Conservation (phyloP, 768 basidiomycete species). For the Ramaria sp. region DNA sequence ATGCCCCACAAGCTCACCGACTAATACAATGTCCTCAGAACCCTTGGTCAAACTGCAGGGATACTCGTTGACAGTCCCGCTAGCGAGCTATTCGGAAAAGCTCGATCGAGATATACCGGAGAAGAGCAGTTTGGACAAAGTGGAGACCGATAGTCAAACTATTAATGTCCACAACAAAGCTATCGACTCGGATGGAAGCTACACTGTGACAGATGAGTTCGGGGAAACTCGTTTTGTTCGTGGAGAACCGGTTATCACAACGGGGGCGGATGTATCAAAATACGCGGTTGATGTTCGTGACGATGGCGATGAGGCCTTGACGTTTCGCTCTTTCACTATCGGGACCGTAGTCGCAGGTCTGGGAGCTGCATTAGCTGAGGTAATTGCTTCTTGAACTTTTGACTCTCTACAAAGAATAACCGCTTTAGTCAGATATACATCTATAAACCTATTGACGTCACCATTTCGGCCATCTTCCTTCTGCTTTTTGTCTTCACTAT, state of each 20-base stretch:
- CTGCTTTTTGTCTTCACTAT: conserved; percentile 40
- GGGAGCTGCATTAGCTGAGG: conserved; percentile 48
- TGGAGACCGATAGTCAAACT: neutral
- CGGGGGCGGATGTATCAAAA: conserved; percentile 15
- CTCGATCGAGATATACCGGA: neutral
- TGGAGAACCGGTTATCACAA: conserved; percentile 12
- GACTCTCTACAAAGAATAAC: neutral
- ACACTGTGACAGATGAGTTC: neutral
- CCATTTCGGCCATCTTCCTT: conserved; percentile 46
- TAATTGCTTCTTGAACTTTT: conserved; percentile 15
- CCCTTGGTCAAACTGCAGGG: too few relatives aligned
- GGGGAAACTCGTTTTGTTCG: conserved; percentile 7
- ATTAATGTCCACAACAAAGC: neutral
- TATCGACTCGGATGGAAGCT: conserved; percentile 1
- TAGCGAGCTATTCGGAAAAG: neutral
- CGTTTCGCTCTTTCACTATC: conserved; percentile 43
- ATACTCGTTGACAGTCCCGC: neutral
- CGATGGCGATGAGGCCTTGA: conserved; percentile 44
- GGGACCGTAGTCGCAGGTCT: conserved; percentile 47
- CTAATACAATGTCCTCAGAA: too few relatives aligned
- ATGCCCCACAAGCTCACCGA: too few relatives aligned
- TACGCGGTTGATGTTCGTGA: conserved; percentile 48
- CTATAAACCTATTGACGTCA: conserved; percentile 45
- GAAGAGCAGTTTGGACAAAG: neutral
- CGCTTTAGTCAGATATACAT: conserved; percentile 34